Conservation (phyloP, 106 monocot genomes). For the Platanthera guangdongensis region DNA sequence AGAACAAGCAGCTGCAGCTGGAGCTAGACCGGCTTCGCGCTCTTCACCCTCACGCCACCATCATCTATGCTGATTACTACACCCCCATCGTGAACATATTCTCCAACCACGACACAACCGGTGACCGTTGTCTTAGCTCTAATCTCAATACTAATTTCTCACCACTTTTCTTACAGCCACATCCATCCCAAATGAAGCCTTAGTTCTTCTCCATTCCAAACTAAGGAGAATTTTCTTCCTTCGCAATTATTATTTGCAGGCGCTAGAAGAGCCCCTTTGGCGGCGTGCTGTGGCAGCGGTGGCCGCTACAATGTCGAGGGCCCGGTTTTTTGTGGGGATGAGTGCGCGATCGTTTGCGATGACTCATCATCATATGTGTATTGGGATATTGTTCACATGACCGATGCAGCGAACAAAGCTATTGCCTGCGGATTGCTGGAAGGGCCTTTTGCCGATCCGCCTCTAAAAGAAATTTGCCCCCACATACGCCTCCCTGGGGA, state of each 20-base stretch:
- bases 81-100: slow-evolving; percentile 18
- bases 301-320: slow-evolving; percentile 4
- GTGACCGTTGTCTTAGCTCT: neutral
- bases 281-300: slow-evolving; percentile 12
- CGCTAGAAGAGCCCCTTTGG: neutral
- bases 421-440: slow-evolving; percentile 15
- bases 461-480: neutral
- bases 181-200: no score
- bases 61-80: slow-evolving; percentile 74
- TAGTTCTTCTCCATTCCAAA: no score
- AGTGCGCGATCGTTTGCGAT: neutral
- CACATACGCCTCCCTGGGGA: neutral
- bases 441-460: slow-evolving; percentile 10
- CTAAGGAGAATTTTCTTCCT: neutral
- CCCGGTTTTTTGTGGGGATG: slow-evolving; percentile 5
- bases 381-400: slow-evolving; percentile 28
- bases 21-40: slow-evolving; percentile 21
- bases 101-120: neutral
- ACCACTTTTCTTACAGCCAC: no score
- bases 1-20: slow-evolving; percentile 25
- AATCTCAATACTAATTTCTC: no score
- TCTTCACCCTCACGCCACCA: slow-evolving; percentile 29
- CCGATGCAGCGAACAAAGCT: slow-evolving; percentile 15
- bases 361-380: slow-evolving; percentile 14
- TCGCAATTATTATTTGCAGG: neutral